These are phyloP conservation scores for Ophiostoma fasciatum DNA, from an alignment of 2,329 filamentous ascomycete species.

Conservation along the genomic window DNA sequence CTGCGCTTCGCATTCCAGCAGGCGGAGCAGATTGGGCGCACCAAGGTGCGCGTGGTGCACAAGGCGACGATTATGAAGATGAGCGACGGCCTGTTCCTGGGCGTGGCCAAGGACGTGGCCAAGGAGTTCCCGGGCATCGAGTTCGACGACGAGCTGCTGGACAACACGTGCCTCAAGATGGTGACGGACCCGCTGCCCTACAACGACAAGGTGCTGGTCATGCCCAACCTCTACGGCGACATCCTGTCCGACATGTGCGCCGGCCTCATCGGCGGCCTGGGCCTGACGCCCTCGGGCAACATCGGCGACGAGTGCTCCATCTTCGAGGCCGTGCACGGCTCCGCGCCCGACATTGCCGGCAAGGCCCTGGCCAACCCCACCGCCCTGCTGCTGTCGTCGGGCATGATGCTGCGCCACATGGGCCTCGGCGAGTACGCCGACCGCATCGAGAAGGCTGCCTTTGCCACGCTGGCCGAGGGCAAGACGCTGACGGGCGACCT, in stretches of 20 bases:
- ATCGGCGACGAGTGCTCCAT: constrained; percentile 98
- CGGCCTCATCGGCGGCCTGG: constrained; percentile 92
- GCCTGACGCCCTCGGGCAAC: constrained; percentile 94
- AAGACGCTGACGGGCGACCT: constrained; percentile 93
- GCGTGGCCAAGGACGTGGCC: constrained; percentile 66
- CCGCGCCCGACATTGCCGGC: constrained; percentile 49
- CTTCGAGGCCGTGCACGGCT: constrained; percentile 93
- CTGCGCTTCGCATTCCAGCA: constrained; percentile 98
- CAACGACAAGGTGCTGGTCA: constrained; percentile 98
- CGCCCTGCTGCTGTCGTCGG: constrained; percentile 82
- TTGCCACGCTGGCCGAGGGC: constrained; percentile 88
- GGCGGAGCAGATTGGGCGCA: constrained; percentile 81
- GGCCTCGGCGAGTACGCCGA: constrained; percentile 68
- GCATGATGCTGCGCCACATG: constrained; percentile 99
- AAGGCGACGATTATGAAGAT: constrained; percentile 99
- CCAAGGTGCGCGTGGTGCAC: constrained; percentile 95
- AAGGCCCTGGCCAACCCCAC: constrained; percentile 96
- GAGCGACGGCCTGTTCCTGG: constrained; percentile 96
- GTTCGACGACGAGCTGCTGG: constrained; percentile 94
- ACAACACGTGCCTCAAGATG: constrained; percentile 99
- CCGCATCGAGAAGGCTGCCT: constrained; percentile 88
- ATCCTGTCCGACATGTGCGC: constrained; percentile 99
- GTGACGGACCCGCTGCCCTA: constrained; percentile 91
- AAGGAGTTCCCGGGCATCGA: constrained; percentile 94
- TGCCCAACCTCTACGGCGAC: constrained; percentile 98